phyloP scores from a whole-genome alignment of 768 basidiomycete species.

The Postia placenta region DNA sequence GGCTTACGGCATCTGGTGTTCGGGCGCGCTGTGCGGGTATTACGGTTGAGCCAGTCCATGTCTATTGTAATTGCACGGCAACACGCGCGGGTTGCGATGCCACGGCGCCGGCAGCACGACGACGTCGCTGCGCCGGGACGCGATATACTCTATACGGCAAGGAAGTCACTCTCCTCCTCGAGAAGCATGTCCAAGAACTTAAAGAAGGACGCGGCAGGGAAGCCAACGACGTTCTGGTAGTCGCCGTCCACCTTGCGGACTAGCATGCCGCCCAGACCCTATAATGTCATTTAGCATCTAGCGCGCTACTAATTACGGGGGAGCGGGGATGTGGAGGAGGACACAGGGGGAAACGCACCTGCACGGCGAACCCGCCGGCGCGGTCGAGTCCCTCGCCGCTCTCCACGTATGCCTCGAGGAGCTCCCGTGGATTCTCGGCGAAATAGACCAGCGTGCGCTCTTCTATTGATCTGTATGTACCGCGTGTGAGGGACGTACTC shows the following conservation, averaged over 20 bases:
- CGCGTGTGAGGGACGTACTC: too few relatives aligned
- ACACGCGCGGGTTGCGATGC: too few relatives aligned
- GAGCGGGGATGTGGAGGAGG: too few relatives aligned
- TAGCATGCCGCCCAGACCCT: conserved; percentile 80
- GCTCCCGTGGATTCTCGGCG: conserved; percentile 47
- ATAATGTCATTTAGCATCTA: too few relatives aligned
- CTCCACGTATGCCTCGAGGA: conserved; percentile 77
- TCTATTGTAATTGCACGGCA: too few relatives aligned
- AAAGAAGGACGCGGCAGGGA: conserved; percentile 85
- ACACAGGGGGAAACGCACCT: conserved; percentile 45
- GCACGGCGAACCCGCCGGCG: conserved; percentile 93
- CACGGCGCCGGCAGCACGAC: too few relatives aligned
- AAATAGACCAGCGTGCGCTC: conserved; percentile 80
- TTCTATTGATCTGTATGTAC: conserved; percentile 60
- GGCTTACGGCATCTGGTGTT: too few relatives aligned
- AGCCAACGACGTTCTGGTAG: conserved; percentile 88
- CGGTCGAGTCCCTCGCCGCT: conserved; percentile 82
- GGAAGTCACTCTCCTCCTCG: conserved; percentile 74
- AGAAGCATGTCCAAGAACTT: conserved; percentile 60
- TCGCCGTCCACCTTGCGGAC: conserved; percentile 86
- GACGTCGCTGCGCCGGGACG: too few relatives aligned
- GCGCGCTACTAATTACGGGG: too few relatives aligned
- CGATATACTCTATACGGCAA: conserved; percentile 22
- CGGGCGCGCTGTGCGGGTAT: too few relatives aligned
- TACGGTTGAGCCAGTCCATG: too few relatives aligned